Base-by-base conservation (phyloP, 2,329 filamentous ascomycete genomes). In the Pseudogymnoascus sp. region DNA sequence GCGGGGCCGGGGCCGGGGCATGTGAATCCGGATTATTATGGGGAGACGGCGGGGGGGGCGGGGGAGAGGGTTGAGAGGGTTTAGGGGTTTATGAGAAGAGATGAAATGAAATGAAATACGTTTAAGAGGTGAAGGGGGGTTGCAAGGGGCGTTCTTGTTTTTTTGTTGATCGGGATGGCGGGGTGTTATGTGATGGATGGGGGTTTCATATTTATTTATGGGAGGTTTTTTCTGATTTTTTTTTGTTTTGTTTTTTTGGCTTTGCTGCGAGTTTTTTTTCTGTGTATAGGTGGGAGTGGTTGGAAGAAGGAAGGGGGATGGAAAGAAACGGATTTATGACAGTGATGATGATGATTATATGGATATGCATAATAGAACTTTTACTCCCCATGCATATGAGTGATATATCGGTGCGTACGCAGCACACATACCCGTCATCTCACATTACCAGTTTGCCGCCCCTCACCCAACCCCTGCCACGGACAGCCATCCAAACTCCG, bases 11-110 rank as follows among this genome's bases (percentile, higher is more conserved):
- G 45, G 11, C 45, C 45, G 11, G 45, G 45, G 2, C 45, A 51
- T 51, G 45, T 51, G 23, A 51, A 51, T 51, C 45, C 45, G 6
- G 45, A 51, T 51, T 51, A 51, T 28, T 51, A 51, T 51, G 45
- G 45, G 6, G 45, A 51, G 45, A 51, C 45, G 11, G 45, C 45
- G 5, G 23, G 21, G 23, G 23, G 3, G 19, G 16, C 39, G 4
- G 45, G 45, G 45, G 45, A 51, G 23, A 51, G 45, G 6, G 21
- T n/a, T 51, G 45, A 51, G 45, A 28, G 45, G 21, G 23, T 51
- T 51, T 51, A 51, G 23, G 45, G 7, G 6, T 25, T 28, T 51
- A 51, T 51, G 45, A 51, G 23, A 25, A 5, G 23, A 25, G 23
- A 25, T 25, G 23, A 25, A 6, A n/a, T 25, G 23, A 25, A 6